Evolutionary conservation across 768 basidiomycete genomes (phyloP), one percentile per base, ranked within the genome.

Genomic region (Gloeostereum incarnatum): DNA sequence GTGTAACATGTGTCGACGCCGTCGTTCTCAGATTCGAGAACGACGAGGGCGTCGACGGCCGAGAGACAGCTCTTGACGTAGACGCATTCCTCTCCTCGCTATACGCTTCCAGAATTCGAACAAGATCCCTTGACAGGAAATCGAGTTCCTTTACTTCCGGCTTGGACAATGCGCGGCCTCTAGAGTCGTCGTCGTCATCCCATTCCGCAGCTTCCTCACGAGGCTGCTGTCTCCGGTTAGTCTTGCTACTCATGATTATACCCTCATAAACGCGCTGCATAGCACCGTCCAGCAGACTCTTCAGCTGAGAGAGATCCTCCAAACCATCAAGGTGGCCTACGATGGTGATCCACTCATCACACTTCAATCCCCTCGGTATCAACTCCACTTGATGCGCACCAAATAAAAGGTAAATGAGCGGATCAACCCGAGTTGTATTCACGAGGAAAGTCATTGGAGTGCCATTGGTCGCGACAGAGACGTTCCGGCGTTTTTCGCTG

Each of bases 231-330:
- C 59, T 59, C 34, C 61, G 59, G n/a, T n/a, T n/a, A n/a, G n/a
- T n/a, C n/a, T n/a, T n/a, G n/a, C n/a, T n/a, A 29, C 61, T 60
- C 58, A 68, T 66, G 37, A 65, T 66, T 38, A 94, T 81, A 16
- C 91, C 90, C 49, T 94, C 85, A 48, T 88, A 97, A 5, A 96
- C 87, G 29, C 93, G 78, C 34, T 91, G 62, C 78, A 96, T 80
- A 50, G 83, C 89, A 2, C 65, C 65, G 48, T 94, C 89, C 68
- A 93, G 75, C 48, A 82, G 61, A 14, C 60, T 66, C 59, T 91
- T 92, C 51, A 97, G 62, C 9, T 75, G 70, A 54, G 83, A 81
- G n/a, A 94, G 63, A 45, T 90, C 80, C 52, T 93, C 88, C 49
- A 96, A 59, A 1, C 76, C 73, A 49, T 81, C 69, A 35, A 81